Evolutionary conservation across 106 monocot genomes (phyloP), one percentile per base, ranked within the genome.

Genomic region (Cymbidium sinense): DNA sequence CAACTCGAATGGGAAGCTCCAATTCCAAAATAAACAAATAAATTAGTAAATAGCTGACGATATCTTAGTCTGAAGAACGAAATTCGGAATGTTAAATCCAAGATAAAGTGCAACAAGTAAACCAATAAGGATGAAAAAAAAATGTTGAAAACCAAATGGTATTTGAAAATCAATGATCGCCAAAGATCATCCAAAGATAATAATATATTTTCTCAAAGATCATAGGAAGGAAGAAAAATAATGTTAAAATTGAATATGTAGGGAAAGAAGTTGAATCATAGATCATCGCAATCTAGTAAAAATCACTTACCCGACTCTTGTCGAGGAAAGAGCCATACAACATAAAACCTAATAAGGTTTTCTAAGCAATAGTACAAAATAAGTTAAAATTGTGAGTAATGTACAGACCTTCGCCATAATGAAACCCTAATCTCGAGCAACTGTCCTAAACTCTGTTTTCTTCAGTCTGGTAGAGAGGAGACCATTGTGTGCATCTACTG

Each of bases 361-460:
- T 70, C 70, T 34, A 70, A 70, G 34, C 15, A 19, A 3, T 35
- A 25, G 31, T 3, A 2, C 31, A 17, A 70, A 12, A 34, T 4
- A 34, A 70, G 4, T 34, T 70, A 3, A 18, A 3, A 28, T 13
- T 34, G 4, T 35, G 20, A 34, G 34, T 18, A 70, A 35, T 34
- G 34, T 12, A 35, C 70, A 34, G 4, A 70, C 70, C 70, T 70
- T 34, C 19, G 13, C 34, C 70, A 70, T 70, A 21, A 10, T 0
- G 70, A 70, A 70, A 70, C 70, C 70, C 70, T 70, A 34, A 35
- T 29, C n/a, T 64, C 62, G 64, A 64, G 23, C 64, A 29, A 64
- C 64, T 10, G 28, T 28, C 1, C 23, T 64, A 25, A 27, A 64
- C 64, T 64, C 64, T 64, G 64, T 27, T 64, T 70, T 64, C 64